These are phyloP conservation scores for Botryosphaeria dothidea DNA, from an alignment of 2,329 filamentous ascomycete species.

Conservation along the genomic window DNA sequence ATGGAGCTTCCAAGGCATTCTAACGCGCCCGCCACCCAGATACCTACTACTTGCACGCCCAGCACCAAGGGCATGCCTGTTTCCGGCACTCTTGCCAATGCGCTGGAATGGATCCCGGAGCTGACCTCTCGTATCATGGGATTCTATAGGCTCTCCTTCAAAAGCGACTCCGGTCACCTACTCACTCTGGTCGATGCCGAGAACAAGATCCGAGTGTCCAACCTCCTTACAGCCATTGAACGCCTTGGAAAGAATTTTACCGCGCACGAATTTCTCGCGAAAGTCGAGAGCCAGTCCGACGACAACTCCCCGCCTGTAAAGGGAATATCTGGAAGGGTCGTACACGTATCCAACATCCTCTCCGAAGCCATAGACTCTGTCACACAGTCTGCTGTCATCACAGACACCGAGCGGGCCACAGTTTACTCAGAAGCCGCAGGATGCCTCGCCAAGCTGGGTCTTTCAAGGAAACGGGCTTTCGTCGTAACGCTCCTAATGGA, in stretches of 20 bases:
- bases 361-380: constrained; percentile 61
- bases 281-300: constrained; percentile 38
- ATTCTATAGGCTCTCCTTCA: constrained; percentile 18
- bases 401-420: constrained; percentile 72
- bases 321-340: constrained; percentile 27
- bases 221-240: constrained; percentile 13
- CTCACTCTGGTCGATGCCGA: constrained; percentile 10
- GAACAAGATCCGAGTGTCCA: constrained; percentile 13
- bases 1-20: not conserved
- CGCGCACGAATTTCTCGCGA: constrained; percentile 25
- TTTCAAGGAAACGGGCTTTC: constrained; percentile 88
- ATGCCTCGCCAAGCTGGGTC: constrained; percentile 77
- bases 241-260: not conserved
- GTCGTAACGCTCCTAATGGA: constrained; percentile 83
- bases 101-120: constrained; percentile 9
- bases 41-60: constrained; percentile 9
- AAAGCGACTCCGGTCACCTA: constrained; percentile 14
- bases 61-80: constrained; percentile 11
- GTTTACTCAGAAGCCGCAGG: constrained; percentile 84
- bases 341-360: constrained; percentile 61
- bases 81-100: not conserved
- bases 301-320: constrained; percentile 35
- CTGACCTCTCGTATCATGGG: constrained; percentile 14
- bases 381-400: constrained; percentile 31
- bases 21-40: not conserved